Conservation (phyloP, 2,329 filamentous ascomycete species). For the Plenodomus lindquistii region DNA sequence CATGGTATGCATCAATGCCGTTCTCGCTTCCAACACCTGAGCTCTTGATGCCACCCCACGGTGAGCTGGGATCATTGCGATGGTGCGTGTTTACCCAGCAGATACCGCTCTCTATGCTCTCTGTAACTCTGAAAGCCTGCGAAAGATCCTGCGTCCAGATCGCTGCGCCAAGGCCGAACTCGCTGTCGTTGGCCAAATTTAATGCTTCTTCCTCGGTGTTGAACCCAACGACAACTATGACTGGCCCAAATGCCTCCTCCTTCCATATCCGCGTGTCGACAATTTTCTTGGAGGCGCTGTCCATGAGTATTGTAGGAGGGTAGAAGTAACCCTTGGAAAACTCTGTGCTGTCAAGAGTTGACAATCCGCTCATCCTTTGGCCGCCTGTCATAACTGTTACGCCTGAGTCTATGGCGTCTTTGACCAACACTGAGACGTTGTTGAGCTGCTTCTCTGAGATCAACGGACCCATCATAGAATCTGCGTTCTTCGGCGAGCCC, state of each 20-base stretch:
- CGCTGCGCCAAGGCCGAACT: constrained; percentile 56
- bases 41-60: constrained; percentile 68
- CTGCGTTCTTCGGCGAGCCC: constrained; percentile 60
- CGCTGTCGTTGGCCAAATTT: constrained; percentile 53
- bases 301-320: constrained; percentile 50
- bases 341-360: constrained; percentile 56
- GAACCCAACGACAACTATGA: constrained; percentile 55
- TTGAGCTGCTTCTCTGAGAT: constrained; percentile 58
- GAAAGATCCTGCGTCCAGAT: constrained; percentile 57
- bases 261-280: constrained; percentile 44
- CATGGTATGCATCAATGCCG: constrained; percentile 58
- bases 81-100: constrained; percentile 62
- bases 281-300: constrained; percentile 34
- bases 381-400: constrained; percentile 54
- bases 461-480: constrained; percentile 67
- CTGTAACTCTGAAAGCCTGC: constrained; percentile 53
- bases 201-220: constrained; percentile 54
- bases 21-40: constrained; percentile 74
- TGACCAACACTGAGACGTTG: constrained; percentile 44
- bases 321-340: constrained; percentile 58
- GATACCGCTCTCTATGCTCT: constrained; percentile 54
- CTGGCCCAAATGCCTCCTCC: constrained; percentile 58
- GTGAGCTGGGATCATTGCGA: constrained; percentile 71
- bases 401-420: constrained; percentile 42
- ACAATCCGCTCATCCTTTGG: constrained; percentile 52